Evolutionary conservation across 768 basidiomycete genomes (phyloP).

Genomic region (Hortiboletus flavorubellus): DNA sequence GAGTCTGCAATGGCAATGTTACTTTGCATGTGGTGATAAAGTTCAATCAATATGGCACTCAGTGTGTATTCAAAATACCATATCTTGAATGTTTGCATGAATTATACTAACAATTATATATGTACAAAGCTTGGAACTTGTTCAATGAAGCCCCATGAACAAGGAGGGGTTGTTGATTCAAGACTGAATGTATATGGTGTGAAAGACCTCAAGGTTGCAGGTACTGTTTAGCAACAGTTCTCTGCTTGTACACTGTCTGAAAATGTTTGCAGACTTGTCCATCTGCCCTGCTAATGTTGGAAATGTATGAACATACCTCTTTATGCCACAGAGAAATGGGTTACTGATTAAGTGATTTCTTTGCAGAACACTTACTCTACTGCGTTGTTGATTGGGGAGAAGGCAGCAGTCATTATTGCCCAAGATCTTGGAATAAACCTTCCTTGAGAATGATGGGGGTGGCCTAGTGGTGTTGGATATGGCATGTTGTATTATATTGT

Average conservation of each 20-base stretch:
- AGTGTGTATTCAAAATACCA: neutral
- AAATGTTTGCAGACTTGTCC: neutral
- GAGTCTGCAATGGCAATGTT: neutral
- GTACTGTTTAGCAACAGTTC: too few relatives aligned
- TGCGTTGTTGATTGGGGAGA: neutral
- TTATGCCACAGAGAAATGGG: neutral
- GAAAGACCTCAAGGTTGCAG: too few relatives aligned
- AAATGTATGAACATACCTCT: neutral
- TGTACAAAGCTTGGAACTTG: conserved; percentile 51
- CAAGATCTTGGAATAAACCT: neutral
- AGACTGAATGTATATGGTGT: too few relatives aligned
- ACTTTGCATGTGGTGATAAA: neutral
- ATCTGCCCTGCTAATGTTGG: conserved; percentile 10
- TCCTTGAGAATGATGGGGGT: neutral
- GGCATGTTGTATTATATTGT: too few relatives aligned
- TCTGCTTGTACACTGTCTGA: conserved; percentile 4
- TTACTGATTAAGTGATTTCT: neutral
- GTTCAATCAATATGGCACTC: conserved; percentile 11
- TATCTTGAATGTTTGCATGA: neutral
- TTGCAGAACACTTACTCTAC: conserved; percentile 38
- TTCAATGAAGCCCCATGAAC: conserved; percentile 46
- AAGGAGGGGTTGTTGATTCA: too few relatives aligned
- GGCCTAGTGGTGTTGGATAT: neutral
- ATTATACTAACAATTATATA: neutral
- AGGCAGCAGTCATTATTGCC: too few relatives aligned